Evolutionary conservation across 2,329 filamentous ascomycete species (phyloP), one percentile per base, ranked within the genome.

Genomic region (Hypoxylon sp.): DNA sequence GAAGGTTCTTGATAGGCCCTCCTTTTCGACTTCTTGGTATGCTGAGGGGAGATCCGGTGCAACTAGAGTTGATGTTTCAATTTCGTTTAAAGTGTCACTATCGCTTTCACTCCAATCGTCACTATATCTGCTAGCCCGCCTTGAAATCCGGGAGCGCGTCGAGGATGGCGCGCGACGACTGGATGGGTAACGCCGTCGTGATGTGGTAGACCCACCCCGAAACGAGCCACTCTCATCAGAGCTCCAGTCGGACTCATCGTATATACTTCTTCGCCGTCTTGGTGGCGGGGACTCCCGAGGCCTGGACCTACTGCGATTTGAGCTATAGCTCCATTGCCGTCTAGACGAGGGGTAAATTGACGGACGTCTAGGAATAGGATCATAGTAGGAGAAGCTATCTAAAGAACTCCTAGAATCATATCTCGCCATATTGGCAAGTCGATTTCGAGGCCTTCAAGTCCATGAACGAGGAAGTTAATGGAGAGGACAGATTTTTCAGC

Each of bases 1-100:
- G 19, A 32, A 42, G 5, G 38, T 32, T 13, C 32, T 42, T 21
- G 38, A 42, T 8, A 42, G n/a, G 8, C 38, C 38, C 20, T 42
- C 38, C 23, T 7, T 21, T 32, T 42, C 38, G 11, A 42, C 38
- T 16, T 42, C 29, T 16, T 42, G 16, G 19, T 23, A 42, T 5
- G 19, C 32, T 6, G 32, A 42, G 9, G 19, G n/a, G 12, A 27
- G 12, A 3, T 42, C 19, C n/a, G 6, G 12, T 31, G n/a, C 12
- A 19, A 20, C n/a, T 12, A 23, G 19, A 9, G 4, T 32, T 7
- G n/a, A 7, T 19, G 38, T n/a, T 26, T 32, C 19, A 32, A 32
- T 7, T 9, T 16, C 38, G 19, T 13, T 32, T 12, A 12, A 31
- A 13, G 31, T 7, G 3, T 17, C 19, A 15, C 25, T 9, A 4